Base-by-base conservation (phyloP, 192 early-diverging fungal species). In the Linnemannia zychae region DNA sequence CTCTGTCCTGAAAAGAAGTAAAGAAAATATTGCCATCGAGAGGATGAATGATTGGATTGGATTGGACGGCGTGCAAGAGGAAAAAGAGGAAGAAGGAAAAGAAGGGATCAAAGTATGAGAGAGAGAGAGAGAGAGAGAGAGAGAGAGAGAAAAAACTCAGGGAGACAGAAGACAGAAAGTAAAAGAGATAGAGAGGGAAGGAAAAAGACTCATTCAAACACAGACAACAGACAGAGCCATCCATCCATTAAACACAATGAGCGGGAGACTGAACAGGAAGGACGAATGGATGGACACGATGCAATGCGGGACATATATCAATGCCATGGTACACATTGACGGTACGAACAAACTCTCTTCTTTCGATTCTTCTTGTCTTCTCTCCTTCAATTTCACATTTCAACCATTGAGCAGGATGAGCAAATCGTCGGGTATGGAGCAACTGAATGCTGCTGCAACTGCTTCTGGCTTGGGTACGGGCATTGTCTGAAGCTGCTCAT, bases 221-320 rank as follows among this genome's bases (percentile, higher is more conserved):
- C 60, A 38, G 70, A 60, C 53, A 78, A 40, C 60, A 38, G 70
- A 60, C 53, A 78, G 77, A 63, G 57, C 57, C 57, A 63, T 44
- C 40, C 40, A 44, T 44, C 3, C 40, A 44, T 44, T 6, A 9
- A 6, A 44, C 36, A 71, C 53, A 72, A 72, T 67, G 69, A 78
- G 77, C 70, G 77, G 44, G 47, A 37, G 44, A 60, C 38, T n/a
- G n/a, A n/a, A n/a, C 9, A 44, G 40, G 9, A 9, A 6, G 40
- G 9, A 57, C 38, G 52, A 65, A 44, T 57, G 57, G 57, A 18
- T 48, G 36, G 36, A 68, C 31, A 76, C 44, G 37, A 67, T 33
- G 33, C 9, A 24, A 65, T 69, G 37, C 36, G 67, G 67, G 28
- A 38, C 38, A 44, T 44, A 44, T 44, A 44, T 44, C 40, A 44